Evolutionary conservation across 495 filamentous ascomycete species (phyloP), one percentile per base, ranked within the genome.

Genomic region (Coniosporium apollinis): DNA sequence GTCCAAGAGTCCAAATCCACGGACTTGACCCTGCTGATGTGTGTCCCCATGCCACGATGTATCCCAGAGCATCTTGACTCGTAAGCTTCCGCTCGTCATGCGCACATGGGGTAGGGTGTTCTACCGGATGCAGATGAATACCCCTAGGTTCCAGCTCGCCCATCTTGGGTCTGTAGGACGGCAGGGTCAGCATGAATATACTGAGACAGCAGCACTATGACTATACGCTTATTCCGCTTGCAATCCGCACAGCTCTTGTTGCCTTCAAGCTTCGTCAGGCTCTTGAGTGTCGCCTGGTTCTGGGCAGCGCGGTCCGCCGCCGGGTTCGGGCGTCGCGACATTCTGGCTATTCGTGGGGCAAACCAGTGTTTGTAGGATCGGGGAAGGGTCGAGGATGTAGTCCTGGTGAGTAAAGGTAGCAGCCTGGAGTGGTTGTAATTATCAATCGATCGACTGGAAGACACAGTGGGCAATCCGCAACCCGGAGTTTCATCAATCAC

Each of bases 231-330:
- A 58, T 94, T 96, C 54, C 82, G 72, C 66, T 97, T 97, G 69
- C 89, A 97, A 52, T 97, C 89, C 25, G 89, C 89, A 67, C 89
- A 97, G 51, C 74, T 74, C 62, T 94, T 96, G 62, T 97, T 97
- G 38, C 67, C 56, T 48, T 94, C 86, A 41, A 96, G 64, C 61
- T 96, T 96, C 60, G 94, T 58, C 39, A 97, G 67, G 45, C 60
- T 79, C 62, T 96, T 96, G 57, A 97, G 85, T 9, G 80, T 84
- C 52, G 76, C 67, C 56, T 79, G 74, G 60, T 96, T 94, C 52
- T 84, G 79, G 37, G 82, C 82, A 52, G 80, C 81, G 57, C 82
- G 77, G 53, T 85, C 79, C 37, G 82, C 78, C 41, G 70, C 74
- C 37, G 76, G 70, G 52, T 81, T 81, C n/a, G 70, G 65, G 17